These are phyloP conservation scores for Knufia fluminis DNA, from an alignment of 2,329 filamentous ascomycete species.

Conservation along the genomic window DNA sequence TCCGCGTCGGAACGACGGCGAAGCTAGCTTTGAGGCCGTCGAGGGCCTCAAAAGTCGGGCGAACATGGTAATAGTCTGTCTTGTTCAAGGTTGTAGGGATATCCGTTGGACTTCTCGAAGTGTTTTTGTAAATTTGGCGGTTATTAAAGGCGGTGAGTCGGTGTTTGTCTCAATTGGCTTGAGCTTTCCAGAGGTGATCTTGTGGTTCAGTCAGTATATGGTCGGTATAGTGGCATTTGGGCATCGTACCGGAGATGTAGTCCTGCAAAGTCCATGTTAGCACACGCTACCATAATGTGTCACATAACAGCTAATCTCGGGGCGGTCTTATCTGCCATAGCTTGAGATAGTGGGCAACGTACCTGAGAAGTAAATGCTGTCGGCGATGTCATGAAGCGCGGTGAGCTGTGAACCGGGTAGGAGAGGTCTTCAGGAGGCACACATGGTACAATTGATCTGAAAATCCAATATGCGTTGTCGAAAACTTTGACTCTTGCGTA, in stretches of 20 bases:
- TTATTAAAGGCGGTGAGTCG: conserved; percentile 13
- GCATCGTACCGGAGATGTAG: conserved; percentile 62
- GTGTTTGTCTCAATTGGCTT: conserved; percentile 38
- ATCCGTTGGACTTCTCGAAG: conserved; percentile 6
- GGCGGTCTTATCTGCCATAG: conserved; percentile 4
- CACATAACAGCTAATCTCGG: background rate
- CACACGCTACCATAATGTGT: conserved; percentile 13
- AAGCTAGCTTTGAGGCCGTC: conserved; percentile 30
- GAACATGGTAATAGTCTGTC: conserved; percentile 24
- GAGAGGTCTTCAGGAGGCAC: background rate
- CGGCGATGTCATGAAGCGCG: conserved; percentile 9
- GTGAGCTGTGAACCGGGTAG: background rate
- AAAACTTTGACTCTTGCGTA: conserved; percentile 4
- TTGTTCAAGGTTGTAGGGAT: background rate
- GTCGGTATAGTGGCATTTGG: conserved; percentile 33
- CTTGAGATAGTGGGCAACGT: background rate
- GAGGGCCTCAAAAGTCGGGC: conserved; percentile 19
- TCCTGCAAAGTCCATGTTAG: conserved; percentile 48
- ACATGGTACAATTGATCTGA: background rate
- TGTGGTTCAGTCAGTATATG: conserved; percentile 20
- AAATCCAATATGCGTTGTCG: background rate
- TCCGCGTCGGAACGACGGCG: conserved; percentile 31
- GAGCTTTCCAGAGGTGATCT: conserved; percentile 49
- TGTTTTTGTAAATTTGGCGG: conserved; percentile 11
- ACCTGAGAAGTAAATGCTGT: conserved; percentile 12